Evolutionary conservation across 169 alveolate species (phyloP).

Genomic region (Plasmodium coatneyi): DNA sequence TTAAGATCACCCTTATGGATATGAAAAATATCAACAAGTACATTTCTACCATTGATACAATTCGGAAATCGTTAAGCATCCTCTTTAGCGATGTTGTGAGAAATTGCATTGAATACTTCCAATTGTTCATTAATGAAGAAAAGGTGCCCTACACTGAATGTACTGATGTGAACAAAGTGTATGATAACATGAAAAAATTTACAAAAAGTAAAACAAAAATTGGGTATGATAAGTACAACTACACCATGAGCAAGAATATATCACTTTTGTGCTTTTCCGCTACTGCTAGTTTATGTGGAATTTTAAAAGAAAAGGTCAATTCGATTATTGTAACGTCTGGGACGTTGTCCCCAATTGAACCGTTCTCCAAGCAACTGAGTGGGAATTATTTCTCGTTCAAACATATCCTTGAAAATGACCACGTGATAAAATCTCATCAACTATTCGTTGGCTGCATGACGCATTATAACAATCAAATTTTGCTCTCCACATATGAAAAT

Average conservation of each 20-base stretch:
- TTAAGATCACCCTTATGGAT: constrained; percentile 79
- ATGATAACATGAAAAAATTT: constrained; percentile 57
- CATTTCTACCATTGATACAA: constrained; percentile 77
- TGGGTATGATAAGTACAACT: constrained; percentile 33
- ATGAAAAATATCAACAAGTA: constrained; percentile 69
- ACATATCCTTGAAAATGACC: constrained; percentile 92
- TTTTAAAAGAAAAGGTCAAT: constrained; percentile 84
- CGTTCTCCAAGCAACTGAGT: constrained; percentile 90
- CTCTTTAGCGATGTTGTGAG: constrained; percentile 77
- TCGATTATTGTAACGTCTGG: constrained; percentile 95
- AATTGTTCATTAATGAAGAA: constrained; percentile 78
- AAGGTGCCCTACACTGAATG: constrained; percentile 37
- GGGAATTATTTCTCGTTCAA: constrained; percentile 89
- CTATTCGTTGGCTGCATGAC: constrained; percentile 87
- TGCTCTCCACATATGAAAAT: constrained; percentile 85
- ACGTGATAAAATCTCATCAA: constrained; percentile 90
- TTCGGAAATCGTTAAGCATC: constrained; percentile 77
- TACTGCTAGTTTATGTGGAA: constrained; percentile 85
- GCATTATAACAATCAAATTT: constrained; percentile 77
- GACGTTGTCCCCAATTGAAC: constrained; percentile 93
- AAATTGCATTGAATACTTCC: constrained; percentile 79
- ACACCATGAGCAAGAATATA: constrained; percentile 45
- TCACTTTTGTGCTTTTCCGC: constrained; percentile 85
- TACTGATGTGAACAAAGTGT: constrained; percentile 53
- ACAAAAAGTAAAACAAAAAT: constrained; percentile 51